phyloP scores from a whole-genome alignment of 2,329 filamentous ascomycete species.

The Clarireedia homoeocarpa region DNA sequence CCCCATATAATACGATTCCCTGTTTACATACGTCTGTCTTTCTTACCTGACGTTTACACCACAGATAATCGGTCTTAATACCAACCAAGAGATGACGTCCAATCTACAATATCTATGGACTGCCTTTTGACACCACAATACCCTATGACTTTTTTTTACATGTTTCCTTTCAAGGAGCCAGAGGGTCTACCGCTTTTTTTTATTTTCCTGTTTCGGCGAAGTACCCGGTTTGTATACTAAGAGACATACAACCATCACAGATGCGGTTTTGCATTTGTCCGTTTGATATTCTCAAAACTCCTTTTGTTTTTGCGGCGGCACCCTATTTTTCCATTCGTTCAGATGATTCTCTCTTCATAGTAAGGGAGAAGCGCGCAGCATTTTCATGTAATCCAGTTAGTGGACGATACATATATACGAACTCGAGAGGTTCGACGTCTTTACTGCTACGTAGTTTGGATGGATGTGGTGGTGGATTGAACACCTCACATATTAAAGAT shows the following conservation, averaged over 20 bases:
- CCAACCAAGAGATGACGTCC: neutral
- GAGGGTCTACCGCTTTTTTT: neutral
- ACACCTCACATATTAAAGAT: too few relatives aligned
- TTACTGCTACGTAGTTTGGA: too few relatives aligned
- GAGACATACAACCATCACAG: neutral
- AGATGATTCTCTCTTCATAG: neutral
- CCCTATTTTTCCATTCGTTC: neutral
- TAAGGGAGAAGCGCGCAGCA: neutral
- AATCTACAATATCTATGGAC: neutral
- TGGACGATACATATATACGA: neutral
- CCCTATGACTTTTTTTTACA: neutral
- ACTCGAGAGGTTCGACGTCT: neutral
- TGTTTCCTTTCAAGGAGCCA: neutral
- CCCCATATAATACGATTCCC: neutral
- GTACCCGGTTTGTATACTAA: slow-evolving; percentile 6
- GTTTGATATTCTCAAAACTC: neutral
- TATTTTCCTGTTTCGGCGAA: neutral
- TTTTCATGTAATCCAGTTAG: neutral
- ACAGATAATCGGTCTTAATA: neutral
- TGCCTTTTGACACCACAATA: slow-evolving; percentile 3
- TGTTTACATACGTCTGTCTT: neutral
- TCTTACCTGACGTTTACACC: neutral
- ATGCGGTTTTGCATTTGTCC: neutral
- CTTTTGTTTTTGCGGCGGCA: neutral
- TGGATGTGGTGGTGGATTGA: too few relatives aligned